Conservation (phyloP, 495 filamentous ascomycete species). For the Talaromyces nanjingensis region DNA sequence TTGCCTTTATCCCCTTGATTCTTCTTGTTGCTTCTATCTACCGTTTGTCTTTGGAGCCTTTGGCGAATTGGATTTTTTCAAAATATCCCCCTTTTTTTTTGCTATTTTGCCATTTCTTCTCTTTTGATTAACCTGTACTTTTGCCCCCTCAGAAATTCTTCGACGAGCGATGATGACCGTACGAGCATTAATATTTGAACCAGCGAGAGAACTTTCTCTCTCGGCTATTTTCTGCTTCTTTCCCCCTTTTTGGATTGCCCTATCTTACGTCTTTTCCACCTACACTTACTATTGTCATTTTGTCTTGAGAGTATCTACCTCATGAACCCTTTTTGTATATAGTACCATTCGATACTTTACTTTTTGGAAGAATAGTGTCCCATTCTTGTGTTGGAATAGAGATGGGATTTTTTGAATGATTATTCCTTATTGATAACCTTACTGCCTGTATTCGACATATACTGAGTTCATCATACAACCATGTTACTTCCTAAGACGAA, state of each 20-base stretch:
- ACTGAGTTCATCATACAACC: background rate
- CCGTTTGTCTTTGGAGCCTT: background rate
- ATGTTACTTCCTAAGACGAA: background rate
- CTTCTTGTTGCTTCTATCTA: conserved; percentile 15
- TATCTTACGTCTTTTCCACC: background rate
- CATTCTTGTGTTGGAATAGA: background rate
- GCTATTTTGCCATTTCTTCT: conserved; percentile 2
- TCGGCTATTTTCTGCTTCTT: conserved; percentile 19
- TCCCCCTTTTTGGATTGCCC: conserved; percentile 12
- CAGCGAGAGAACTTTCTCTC: conserved; percentile 8
- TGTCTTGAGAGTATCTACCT: background rate
- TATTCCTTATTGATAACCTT: background rate
- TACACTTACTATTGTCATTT: conserved; percentile 12
- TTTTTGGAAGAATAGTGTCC: background rate
- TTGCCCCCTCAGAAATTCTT: background rate
- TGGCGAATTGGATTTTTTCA: conserved; percentile 5
- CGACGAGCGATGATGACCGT: conserved; percentile 4
- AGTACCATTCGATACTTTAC: background rate
- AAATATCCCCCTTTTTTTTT: background rate
- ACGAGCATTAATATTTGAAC: conserved; percentile 10
- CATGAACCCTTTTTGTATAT: background rate
- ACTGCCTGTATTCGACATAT: background rate
- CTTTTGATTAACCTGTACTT: conserved; percentile 1
- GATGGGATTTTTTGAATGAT: background rate
- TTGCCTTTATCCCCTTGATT: too few relatives aligned